Conservation (phyloP, 2,329 filamentous ascomycete species). For the Colletotrichum destructivum region DNA sequence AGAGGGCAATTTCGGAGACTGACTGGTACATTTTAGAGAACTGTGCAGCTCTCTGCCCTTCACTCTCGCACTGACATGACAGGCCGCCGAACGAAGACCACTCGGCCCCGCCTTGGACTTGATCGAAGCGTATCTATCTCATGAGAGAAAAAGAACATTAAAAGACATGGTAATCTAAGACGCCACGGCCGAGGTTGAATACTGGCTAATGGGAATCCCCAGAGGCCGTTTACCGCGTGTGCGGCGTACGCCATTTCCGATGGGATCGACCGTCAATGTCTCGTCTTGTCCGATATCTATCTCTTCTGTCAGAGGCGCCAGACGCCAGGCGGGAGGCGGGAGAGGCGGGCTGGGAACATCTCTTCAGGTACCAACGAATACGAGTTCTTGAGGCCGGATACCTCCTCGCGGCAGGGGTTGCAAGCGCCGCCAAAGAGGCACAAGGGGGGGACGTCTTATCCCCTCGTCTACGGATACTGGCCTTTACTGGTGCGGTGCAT, state of each 20-base stretch:
- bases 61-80: conserved; percentile 7
- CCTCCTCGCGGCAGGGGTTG: conserved; percentile 31
- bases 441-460: conserved; percentile 13
- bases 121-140: not conserved
- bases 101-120: not conserved
- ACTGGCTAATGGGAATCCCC: conserved; percentile 5
- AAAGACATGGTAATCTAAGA: not conserved
- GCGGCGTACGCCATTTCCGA: conserved; percentile 7
- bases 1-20: conserved; percentile 27
- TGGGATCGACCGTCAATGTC: conserved; percentile 13
- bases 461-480: conserved; percentile 11
- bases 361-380: conserved; percentile 35
- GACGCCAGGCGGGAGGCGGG: conserved; percentile 11
- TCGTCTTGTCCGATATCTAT: conserved; percentile 12
- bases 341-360: not conserved
- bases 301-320: too few relatives aligned
- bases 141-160: not conserved
- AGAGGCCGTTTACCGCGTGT: not conserved
- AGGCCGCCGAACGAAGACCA: conserved; percentile 9
- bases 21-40: conserved; percentile 7
- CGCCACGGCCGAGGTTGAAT: not conserved
- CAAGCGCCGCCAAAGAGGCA: conserved; percentile 33
- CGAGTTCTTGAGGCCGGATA: conserved; percentile 36
- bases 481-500: conserved; percentile 31
- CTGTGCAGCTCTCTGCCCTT: not conserved